phyloP scores from a whole-genome alignment of 2,329 filamentous ascomycete species.

The Verticillium albo-atrum region DNA sequence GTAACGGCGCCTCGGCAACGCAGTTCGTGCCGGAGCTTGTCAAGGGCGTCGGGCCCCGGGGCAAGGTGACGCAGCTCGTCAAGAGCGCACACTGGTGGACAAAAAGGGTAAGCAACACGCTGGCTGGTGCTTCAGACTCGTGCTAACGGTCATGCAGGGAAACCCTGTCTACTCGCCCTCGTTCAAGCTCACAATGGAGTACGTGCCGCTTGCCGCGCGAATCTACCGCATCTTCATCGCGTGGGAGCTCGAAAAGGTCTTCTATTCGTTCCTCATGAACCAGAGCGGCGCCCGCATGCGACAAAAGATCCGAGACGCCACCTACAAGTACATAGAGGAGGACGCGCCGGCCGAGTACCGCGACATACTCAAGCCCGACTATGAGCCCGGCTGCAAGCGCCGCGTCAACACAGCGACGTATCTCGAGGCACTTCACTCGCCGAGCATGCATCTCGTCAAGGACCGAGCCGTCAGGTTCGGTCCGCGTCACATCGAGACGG shows the following conservation, averaged over 20 bases:
- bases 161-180: background rate
- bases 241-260: conserved; percentile 1
- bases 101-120: background rate
- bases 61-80: conserved; percentile 1
- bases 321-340: background rate
- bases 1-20: conserved; percentile 42
- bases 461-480: background rate
- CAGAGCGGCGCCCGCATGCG: background rate
- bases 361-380: conserved; percentile 34
- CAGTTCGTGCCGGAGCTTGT: conserved; percentile 42
- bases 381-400: conserved; percentile 15
- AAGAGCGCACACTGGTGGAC: conserved; percentile 1
- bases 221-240: background rate
- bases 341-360: conserved; percentile 15
- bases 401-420: conserved; percentile 4
- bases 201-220: background rate
- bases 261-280: conserved; percentile 3
- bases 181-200: background rate
- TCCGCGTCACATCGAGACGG: background rate
- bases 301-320: conserved; percentile 2
- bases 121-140: background rate
- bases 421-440: background rate
- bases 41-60: background rate
- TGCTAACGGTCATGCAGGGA: background rate
- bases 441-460: conserved; percentile 1